These are phyloP conservation scores for Canna indica DNA, from an alignment of 176 grass and related monocot genomes.

Conservation along the genomic window DNA sequence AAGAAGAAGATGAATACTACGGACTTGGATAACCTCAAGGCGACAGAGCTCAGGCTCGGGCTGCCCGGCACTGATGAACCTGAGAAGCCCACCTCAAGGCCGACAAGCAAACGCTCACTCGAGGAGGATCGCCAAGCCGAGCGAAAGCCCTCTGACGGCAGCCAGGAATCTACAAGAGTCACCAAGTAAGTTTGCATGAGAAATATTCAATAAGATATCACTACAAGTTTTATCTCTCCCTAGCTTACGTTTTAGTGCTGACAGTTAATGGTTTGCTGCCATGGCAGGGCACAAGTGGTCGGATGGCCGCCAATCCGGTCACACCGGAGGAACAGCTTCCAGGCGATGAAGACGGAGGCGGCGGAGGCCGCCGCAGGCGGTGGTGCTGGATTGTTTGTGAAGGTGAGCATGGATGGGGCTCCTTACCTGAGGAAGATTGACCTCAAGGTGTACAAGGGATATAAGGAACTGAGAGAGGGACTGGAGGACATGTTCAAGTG, in stretches of 20 bases:
- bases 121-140: neutral
- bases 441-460: slow-evolving; percentile 26
- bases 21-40: slow-evolving; percentile 34
- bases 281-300: slow-evolving; percentile 73
- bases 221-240: too few relatives aligned
- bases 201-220: too few relatives aligned
- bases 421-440: slow-evolving; percentile 42
- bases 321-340: slow-evolving; percentile 89
- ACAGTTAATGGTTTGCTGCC: too few relatives aligned
- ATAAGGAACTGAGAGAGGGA: slow-evolving; percentile 30
- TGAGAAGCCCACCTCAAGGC: slow-evolving; percentile 11
- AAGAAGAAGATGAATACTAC: neutral
- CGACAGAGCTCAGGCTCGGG: slow-evolving; percentile 85
- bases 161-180: neutral
- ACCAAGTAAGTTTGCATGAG: slow-evolving; percentile 6
- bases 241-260: too few relatives aligned
- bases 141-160: neutral
- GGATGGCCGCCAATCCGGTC: slow-evolving; percentile 85
- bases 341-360: slow-evolving; percentile 28
- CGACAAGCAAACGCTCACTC: slow-evolving; percentile 42
- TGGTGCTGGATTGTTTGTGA: slow-evolving; percentile 20
- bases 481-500: slow-evolving; percentile 42
- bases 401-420: slow-evolving; percentile 46
- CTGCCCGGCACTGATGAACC: slow-evolving; percentile 43
- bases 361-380: slow-evolving; percentile 4